These are phyloP conservation scores for Entelexis paramagnoliae DNA, from an alignment of 1,139 yeast species.

Conservation along the genomic window DNA sequence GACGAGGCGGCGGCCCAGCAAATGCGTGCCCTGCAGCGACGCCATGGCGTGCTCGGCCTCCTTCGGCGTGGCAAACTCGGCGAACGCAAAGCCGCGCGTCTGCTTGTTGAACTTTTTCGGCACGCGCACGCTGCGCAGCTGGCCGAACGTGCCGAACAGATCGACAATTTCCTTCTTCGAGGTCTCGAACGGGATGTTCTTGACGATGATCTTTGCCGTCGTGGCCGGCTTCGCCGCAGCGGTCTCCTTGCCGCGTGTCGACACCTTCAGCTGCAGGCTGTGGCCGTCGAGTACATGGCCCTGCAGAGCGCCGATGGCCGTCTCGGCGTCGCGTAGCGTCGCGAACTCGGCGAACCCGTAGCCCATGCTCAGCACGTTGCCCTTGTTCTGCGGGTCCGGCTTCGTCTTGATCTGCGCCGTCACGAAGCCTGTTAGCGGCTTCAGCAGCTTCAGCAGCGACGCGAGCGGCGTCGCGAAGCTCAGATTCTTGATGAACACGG, in stretches of 20 bases:
- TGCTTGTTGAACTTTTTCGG: constrained; percentile 93
- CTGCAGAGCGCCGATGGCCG: constrained; percentile 64
- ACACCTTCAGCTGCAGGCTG: constrained; percentile 73
- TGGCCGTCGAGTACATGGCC: constrained; percentile 83
- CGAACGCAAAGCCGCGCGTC: constrained; percentile 96
- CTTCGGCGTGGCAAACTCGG: constrained; percentile 75
- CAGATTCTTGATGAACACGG: constrained; percentile 83
- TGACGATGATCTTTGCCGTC: constrained; percentile 70
- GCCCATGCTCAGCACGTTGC: constrained; percentile 77
- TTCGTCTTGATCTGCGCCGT: constrained; percentile 78
- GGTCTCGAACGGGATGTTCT: constrained; percentile 95
- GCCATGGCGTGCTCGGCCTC: constrained; percentile 97
- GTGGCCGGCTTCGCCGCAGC: constrained; percentile 32
- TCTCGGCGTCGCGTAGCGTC: constrained; percentile 64
- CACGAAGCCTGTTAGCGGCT: constrained; percentile 64
- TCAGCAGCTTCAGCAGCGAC: constrained; percentile 52
- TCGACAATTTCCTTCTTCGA: constrained; percentile 84
- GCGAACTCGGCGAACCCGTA: constrained; percentile 91
- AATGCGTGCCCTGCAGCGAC: constrained; percentile 90
- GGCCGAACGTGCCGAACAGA: constrained; percentile 87
- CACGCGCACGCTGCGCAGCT: constrained; percentile 84
- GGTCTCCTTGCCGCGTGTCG: constrained; percentile 48
- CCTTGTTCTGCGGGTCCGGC: constrained; percentile 69
- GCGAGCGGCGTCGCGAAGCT: constrained; percentile 67
- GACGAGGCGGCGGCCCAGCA: constrained; percentile 90